Evolutionary conservation across 805 yeast genomes (phyloP).

Genomic region (Pichia membranifaciens): DNA sequence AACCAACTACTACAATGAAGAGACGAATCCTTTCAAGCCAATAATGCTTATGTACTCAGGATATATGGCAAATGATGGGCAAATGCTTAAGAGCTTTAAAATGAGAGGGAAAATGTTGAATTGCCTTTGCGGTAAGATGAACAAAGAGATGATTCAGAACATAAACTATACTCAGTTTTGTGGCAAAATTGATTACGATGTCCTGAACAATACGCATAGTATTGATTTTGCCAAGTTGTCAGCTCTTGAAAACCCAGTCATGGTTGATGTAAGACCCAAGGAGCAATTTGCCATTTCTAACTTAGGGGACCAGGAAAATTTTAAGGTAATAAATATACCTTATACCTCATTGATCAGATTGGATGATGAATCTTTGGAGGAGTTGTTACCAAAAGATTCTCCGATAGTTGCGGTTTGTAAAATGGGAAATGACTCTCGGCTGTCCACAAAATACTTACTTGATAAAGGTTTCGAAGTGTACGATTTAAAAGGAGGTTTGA

Average conservation of each 20-base stretch:
- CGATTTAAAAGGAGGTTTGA: conserved; percentile 76
- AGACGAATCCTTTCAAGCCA: conserved; percentile 55
- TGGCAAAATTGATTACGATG: conserved; percentile 49
- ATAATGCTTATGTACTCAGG: conserved; percentile 65
- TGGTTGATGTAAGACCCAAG: conserved; percentile 75
- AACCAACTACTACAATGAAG: conserved; percentile 45
- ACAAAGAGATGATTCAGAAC: conserved; percentile 38
- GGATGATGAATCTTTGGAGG: conserved; percentile 15
- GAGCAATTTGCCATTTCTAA: conserved; percentile 69
- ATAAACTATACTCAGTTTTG: conserved; percentile 72
- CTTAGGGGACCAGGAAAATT: conserved; percentile 41
- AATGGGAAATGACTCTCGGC: conserved; percentile 85
- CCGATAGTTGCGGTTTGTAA: conserved; percentile 66
- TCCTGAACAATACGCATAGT: conserved; percentile 40
- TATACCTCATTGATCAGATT: conserved; percentile 41
- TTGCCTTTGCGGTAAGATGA: conserved; percentile 72
- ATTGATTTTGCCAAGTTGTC: conserved; percentile 37
- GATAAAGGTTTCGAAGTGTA: conserved; percentile 47
- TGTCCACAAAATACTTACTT: conserved; percentile 56
- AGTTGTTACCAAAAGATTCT: conserved; percentile 7
- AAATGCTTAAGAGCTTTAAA: conserved; percentile 63
- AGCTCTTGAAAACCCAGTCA: conserved; percentile 13
- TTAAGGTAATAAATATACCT: conserved; percentile 47
- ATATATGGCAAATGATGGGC: conserved; percentile 41
- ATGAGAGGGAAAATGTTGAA: conserved; percentile 62